Evolutionary conservation across 768 basidiomycete genomes (phyloP), one percentile per base, ranked within the genome.

Genomic region (Auricularia sp.): DNA sequence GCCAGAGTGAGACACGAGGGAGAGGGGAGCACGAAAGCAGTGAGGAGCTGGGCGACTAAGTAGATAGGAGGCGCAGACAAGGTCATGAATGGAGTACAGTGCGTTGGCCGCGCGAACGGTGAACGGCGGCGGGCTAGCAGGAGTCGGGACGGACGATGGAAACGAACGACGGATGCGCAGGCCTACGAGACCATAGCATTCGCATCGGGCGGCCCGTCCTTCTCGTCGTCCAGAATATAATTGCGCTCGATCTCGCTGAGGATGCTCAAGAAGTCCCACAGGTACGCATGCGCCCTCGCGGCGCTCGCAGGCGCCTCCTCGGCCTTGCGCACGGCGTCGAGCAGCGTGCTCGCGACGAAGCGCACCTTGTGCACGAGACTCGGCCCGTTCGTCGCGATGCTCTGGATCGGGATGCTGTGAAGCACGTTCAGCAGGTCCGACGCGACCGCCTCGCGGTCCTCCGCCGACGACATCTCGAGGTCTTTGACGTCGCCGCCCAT

Each of bases 181-280:
- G 39, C 7, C 13, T 14, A 42, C 39, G 39, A 42, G 8, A 42
- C 39, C 39, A 42, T 42, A 42, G 39, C 39, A 42, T 42, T 54
- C 2, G 56, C 56, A 34, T 59, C 56, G 1, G 56, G 56, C 56
- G 56, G 56, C 8, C 58, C 59, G 29, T 65, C 64, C 42, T 58
- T 61, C 39, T 65, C 64, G 42, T 65, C 64, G 58, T 65, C 64
- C 11, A 65, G 59, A 1, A 91, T 75, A 79, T 95, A 95, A 75
- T 94, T 91, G 67, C 89, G 80, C 71, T 95, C 94, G 69, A 96
- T 94, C 77, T 95, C 94, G 44, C 88, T 91, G 54, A 96, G 75
- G 68, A 96, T 94, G 62, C 88, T 91, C 34, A 95, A 77, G 76
- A 96, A 96, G 77, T 95, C 93, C 90, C 90, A 92, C 64, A 94